Conservation (phyloP, 768 basidiomycete species). For the Boletus rubroflammeus region DNA sequence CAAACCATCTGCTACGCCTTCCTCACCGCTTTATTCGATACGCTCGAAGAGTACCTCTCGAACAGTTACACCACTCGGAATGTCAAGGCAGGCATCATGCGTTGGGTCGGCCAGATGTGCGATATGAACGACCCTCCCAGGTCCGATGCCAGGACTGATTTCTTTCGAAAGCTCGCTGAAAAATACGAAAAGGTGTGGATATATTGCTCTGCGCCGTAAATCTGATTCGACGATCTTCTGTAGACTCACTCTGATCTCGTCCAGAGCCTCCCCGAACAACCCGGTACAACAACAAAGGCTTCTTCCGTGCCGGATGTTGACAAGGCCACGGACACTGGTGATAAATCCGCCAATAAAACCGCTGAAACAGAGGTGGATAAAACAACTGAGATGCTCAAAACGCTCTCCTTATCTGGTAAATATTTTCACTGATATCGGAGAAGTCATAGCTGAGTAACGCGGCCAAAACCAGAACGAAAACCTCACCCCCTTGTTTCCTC, state of each 20-base stretch:
- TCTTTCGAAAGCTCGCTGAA: background rate
- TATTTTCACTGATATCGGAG: background rate
- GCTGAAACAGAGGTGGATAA: background rate
- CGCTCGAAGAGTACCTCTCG: background rate
- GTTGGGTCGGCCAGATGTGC: background rate
- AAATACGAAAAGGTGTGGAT: background rate
- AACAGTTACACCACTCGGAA: background rate
- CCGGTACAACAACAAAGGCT: background rate
- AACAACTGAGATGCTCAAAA: background rate
- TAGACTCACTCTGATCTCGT: background rate
- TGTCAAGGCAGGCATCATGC: background rate
- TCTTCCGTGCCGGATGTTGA: background rate
- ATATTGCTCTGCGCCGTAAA: too few relatives aligned
- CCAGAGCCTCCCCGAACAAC: background rate
- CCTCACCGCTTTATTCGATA: conserved; percentile 4
- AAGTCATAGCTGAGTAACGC: background rate
- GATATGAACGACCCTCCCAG: background rate
- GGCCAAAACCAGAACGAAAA: background rate
- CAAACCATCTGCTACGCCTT: background rate
- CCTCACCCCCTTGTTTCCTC: background rate
- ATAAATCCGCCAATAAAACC: background rate
- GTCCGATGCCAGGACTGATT: background rate
- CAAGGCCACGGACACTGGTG: too few relatives aligned
- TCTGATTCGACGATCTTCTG: background rate
- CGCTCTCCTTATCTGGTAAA: background rate